Conservation (phyloP, 192 early-diverging fungal species). For the Phycomyces blakesleeanus region DNA sequence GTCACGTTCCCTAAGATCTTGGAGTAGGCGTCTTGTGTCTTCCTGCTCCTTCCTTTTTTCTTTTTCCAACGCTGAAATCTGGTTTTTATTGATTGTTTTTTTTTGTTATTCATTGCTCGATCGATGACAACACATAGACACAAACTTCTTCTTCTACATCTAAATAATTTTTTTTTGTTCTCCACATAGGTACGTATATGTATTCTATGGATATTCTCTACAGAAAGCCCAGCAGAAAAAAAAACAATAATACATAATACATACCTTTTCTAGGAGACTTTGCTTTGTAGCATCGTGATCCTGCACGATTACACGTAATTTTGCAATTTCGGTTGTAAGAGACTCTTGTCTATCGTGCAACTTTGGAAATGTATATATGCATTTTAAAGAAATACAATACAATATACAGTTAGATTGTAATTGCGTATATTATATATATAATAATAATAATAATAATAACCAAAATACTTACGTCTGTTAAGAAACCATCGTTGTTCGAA, state of each 20-base stretch:
- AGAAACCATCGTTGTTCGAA: constrained; percentile 6
- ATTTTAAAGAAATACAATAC: too few species aligned
- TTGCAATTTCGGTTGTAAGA: constrained; percentile 19
- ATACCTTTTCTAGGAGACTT: constrained; percentile 28
- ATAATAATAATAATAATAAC: too few species aligned
- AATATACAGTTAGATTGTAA: too few species aligned
- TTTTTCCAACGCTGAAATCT: constrained; percentile 34
- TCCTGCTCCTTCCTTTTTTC: constrained; percentile 19
- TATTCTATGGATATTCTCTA: too few species aligned
- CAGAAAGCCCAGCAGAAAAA: background rate
- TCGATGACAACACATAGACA: background rate
- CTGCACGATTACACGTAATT: constrained; percentile 13
- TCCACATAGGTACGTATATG: too few species aligned
- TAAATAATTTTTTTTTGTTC: too few species aligned
- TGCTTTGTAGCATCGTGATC: constrained; percentile 29
- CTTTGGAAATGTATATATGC: background rate
- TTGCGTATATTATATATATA: too few species aligned
- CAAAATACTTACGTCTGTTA: constrained; percentile 10
- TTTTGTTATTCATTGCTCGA: too few species aligned
- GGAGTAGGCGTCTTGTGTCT: background rate
- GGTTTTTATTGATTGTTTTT: background rate
- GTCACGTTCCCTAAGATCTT: background rate
- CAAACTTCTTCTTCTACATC: too few species aligned
- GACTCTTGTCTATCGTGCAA: constrained; percentile 22
- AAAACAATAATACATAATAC: background rate